These are phyloP conservation scores for Aquilaria sinensis DNA, from an alignment of 345 rosid genomes.

Conservation along the genomic window DNA sequence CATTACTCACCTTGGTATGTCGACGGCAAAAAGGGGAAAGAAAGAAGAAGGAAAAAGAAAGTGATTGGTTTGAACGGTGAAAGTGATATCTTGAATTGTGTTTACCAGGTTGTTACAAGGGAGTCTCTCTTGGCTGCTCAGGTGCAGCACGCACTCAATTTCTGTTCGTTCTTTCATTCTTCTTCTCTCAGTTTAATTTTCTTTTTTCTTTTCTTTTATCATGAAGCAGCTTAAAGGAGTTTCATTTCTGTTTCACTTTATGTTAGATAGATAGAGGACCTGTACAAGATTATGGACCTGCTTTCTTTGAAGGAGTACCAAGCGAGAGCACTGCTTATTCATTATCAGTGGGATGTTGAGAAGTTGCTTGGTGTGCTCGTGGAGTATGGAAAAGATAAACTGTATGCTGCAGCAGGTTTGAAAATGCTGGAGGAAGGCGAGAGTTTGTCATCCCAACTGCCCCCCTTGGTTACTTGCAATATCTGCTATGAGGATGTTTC, in stretches of 20 bases:
- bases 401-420: conserved; percentile 28
- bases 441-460: background rate
- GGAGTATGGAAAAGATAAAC: conserved; percentile 28
- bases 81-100: background rate
- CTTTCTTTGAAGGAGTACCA: conserved; percentile 31
- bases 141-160: conserved; percentile 15
- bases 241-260: background rate
- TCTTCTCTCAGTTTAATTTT: background rate
- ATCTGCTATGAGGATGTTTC: conserved; percentile 35
- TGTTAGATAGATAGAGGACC: conserved; percentile 35
- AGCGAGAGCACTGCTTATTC: conserved; percentile 31
- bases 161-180: background rate
- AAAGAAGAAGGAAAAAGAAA: too few species aligned
- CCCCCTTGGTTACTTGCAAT: conserved; percentile 18
- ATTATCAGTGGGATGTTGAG: conserved; percentile 36
- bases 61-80: background rate
- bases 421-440: conserved; percentile 12
- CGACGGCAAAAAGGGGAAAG: too few species aligned
- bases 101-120: conserved; percentile 31
- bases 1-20: background rate
- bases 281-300: conserved; percentile 45
- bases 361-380: conserved; percentile 25
- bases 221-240: background rate
- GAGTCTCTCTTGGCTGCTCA: conserved; percentile 36
- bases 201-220: background rate